Percentiles rank a stretch among this genome's conserved stretches.
Conservation (phyloP, 805 yeast species). For the Ogataea naganishii region DNA sequence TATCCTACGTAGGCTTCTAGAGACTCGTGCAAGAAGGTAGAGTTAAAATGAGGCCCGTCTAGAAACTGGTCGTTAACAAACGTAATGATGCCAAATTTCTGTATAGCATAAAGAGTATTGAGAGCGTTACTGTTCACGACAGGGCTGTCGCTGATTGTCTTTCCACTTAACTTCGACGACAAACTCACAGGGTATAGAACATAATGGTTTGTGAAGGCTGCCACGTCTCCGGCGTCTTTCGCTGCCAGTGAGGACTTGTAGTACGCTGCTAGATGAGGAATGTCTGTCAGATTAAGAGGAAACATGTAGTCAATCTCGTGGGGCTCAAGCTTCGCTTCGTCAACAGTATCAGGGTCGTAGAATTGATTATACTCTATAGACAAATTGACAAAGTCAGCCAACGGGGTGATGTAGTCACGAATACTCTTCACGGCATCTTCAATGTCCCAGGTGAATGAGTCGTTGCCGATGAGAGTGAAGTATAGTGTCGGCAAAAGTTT, state of each 20-base stretch:
- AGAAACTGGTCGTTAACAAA: too few species aligned
- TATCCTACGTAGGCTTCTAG: conserved; percentile 17
- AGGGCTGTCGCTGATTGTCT: too few species aligned
- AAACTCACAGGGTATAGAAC: too few species aligned
- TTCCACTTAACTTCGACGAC: too few species aligned
- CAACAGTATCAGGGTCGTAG: background rate
- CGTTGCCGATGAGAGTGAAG: conserved; percentile 9
- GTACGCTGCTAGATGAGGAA: conserved; percentile 13
- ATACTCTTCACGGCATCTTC: conserved; percentile 8
- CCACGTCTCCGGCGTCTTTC: too few species aligned
- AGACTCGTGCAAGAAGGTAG: conserved; percentile 10
- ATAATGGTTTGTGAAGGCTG: too few species aligned
- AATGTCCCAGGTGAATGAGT: conserved; percentile 10
- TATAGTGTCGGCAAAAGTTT: too few species aligned
- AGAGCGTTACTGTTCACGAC: too few species aligned
- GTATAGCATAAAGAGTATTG: too few species aligned
- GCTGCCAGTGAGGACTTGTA: too few species aligned
- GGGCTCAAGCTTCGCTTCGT: background rate
- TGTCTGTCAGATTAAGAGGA: conserved; percentile 14
- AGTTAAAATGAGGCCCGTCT: too few species aligned
- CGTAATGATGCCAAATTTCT: too few species aligned
- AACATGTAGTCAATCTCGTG: conserved; percentile 10
- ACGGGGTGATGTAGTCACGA: conserved; percentile 5
- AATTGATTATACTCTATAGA: conserved; percentile 4
- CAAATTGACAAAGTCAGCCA: conserved; percentile 6